phyloP scores from a whole-genome alignment of 441 rosid species.

The Erodium texanum region DNA sequence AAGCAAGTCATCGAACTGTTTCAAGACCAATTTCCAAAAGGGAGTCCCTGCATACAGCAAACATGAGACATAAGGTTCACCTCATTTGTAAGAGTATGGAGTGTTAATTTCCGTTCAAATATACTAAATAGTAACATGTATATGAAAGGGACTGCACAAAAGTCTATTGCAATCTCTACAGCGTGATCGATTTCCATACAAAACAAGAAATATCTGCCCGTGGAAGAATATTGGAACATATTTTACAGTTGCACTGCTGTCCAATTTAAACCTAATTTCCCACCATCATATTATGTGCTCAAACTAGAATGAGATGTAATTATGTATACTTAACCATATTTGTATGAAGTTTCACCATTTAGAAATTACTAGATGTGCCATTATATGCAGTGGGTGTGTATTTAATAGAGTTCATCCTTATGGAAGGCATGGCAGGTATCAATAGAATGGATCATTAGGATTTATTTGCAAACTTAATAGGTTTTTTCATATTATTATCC shows the following conservation, averaged over 20 bases:
- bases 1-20: slow-evolving; percentile 96
- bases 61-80: slow-evolving; percentile 17
- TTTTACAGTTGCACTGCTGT: neutral
- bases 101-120: neutral
- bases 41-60: slow-evolving; percentile 67
- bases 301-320: slow-evolving; percentile 4
- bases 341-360: neutral
- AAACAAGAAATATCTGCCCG: neutral
- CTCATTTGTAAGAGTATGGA: slow-evolving; percentile 1
- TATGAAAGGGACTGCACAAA: neutral
- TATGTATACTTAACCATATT: neutral
- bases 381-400: neutral
- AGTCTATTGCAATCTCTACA: neutral
- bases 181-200: neutral
- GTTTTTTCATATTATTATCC: neutral
- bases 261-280: neutral
- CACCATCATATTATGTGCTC: neutral
- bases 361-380: neutral
- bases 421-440: neutral
- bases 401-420: neutral
- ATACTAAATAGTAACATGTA: neutral
- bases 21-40: slow-evolving; percentile 93
- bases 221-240: neutral
- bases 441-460: neutral
- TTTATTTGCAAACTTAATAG: neutral